Base-by-base conservation (phyloP, 208 protist genomes). In the Trypanosoma conorhini region DNA sequence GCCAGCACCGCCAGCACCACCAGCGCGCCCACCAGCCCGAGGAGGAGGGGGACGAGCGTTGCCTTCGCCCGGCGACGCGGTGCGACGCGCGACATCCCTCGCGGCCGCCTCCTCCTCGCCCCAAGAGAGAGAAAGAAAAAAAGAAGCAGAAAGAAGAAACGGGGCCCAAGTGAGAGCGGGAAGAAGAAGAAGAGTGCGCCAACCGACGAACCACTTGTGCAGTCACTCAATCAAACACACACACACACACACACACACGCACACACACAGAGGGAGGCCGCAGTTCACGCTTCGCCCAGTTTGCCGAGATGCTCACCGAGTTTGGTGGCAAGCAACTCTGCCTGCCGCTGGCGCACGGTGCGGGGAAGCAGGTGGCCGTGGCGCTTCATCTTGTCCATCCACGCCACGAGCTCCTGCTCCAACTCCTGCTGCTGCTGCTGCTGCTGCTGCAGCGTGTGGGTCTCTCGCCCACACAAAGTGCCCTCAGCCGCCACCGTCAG, bases 321-420 rank as follows among this genome's bases (percentile, higher is more conserved):
- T 38, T 58, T 66, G 7, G 81, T 67, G 17, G 89, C 77, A 24
- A 94, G 77, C 19, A 77, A 10, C 38, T 72, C 83, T 17, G 89
- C 89, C 56, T 94, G 89, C 30, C 79, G 67, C 56, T 79, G 70
- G 13, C 89, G 72, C 58, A 76, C 62, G 17, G 21, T 13, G 31
- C 67, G 71, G 0, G 76, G 62, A 4, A 94, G 71, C 0, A 46
- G 60, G 24, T 85, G 69, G 0, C 89, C 89, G 58, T 86, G 72
- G n/a, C 21, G 62, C 40, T 87, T 86, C 89, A 94, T 92, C 33
- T 65, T 74, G 22, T 89, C 72, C 58, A 85, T 80, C 89, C 89
- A 94, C 22, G 50, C 42, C 62, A 82, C 56, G 10, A 94, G 57
- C 48, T 89, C 77, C 42, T 63, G 54, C 42, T 77, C 55, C 46